Evolutionary conservation across 139 green algal species (phyloP).

Genomic region (Chlamydomonas sp.): DNA sequence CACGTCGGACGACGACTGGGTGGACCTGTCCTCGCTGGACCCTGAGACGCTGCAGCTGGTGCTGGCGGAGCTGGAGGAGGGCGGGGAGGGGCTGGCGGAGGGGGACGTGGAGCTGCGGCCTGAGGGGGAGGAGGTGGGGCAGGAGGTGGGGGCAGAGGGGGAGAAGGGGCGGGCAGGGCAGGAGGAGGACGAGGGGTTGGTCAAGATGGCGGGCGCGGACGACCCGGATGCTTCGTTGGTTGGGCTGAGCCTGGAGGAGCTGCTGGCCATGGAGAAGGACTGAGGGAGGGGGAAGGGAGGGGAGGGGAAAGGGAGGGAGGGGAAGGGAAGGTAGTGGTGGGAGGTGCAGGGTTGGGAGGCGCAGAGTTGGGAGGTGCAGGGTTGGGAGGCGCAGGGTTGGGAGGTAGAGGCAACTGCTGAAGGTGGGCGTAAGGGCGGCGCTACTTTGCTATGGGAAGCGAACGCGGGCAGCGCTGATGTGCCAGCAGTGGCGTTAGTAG

Average conservation of each 20-base stretch:
- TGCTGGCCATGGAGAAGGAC: conserved; percentile 51
- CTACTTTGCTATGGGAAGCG: no score
- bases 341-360: no score
- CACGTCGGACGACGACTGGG: conserved; percentile 29
- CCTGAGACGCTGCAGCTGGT: conserved; percentile 60
- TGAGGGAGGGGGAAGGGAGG: not conserved
- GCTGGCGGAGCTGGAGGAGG: conserved; percentile 53
- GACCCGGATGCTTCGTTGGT: conserved; percentile 50
- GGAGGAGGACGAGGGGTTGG: conserved; percentile 15
- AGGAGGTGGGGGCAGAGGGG: not conserved
- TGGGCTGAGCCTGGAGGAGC: conserved; percentile 46
- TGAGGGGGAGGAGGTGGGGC: not conserved
- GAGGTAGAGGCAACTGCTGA: no score
- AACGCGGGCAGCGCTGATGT: no score
- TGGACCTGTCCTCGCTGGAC: conserved; percentile 38
- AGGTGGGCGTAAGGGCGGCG: no score
- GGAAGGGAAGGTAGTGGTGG: not conserved
- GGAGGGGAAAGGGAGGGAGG: not conserved
- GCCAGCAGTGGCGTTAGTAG: no score
- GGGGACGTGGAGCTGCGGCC: not conserved
- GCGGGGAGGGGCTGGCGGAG: not conserved
- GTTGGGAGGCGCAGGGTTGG: no score
- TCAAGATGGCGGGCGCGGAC: conserved; percentile 8
- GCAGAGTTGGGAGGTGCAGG: no score
- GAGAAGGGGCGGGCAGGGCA: conserved; percentile 16